Evolutionary conservation across 139 green algal genomes (phyloP), one percentile per base, ranked within the genome.

Genomic region (Trebouxia sp.): DNA sequence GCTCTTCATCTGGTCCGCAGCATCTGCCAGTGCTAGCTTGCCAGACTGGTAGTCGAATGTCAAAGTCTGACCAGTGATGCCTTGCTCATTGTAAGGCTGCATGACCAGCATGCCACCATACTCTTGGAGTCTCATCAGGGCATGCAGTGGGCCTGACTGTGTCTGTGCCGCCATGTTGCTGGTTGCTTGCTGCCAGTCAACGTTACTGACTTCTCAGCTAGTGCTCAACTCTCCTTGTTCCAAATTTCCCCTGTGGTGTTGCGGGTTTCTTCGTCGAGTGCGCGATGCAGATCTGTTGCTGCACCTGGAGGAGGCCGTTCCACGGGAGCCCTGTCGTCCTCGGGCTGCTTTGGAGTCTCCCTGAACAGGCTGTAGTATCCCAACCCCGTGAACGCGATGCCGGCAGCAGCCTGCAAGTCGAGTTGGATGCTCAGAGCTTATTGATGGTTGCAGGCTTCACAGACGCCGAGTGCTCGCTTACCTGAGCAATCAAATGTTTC

Each of bases 41-140:
- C 86, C 86, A 28, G 80, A 82, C 30, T 84, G 67, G 65, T 91
- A 51, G 38, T 91, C 87, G 4, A 83, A 80, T 0, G 81, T 86
- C 14, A 90, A 39, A 24, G 87, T 86, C 10, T 83, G 66, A 4
- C 79, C 84, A 1, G 39, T 74, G 28, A 79, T 58, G 42, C 72
- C 66, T 45, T 62, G 56, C 8, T 82, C 62, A 26, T 75, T 76
- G 45, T 78, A 65, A 28, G 87, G 87, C 55, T 90, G 87, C 37
- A 90, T 42, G 1, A 90, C 62, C 12, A 83, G 79, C 51, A 90
- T 84, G 58, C 85, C 81, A 24, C 80, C 48, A 55, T 86, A 62
- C n/a, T 75, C 20, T 67, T 81, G 32, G n/a, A 69, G 47, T 26
- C 58, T 47, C 35, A 50, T 17, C 15, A 66, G 28, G 38, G 15